Conservation (phyloP, 495 filamentous ascomycete genomes). For the Pyrenopolyporus hunteri region DNA sequence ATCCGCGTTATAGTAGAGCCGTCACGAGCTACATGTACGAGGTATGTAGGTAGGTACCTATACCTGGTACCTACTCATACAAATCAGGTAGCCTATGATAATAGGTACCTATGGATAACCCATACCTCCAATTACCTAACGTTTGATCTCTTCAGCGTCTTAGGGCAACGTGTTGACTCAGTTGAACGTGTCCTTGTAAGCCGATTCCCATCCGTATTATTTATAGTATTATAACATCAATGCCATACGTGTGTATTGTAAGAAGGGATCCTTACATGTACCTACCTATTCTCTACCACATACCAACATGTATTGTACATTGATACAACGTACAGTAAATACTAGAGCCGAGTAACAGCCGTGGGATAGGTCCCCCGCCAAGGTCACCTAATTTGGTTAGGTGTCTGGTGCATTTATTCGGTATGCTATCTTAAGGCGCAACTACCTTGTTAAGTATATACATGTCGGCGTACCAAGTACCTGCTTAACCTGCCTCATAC, state of each 20-base stretch:
- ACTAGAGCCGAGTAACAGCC: constrained; percentile 31
- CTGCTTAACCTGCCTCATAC: no score
- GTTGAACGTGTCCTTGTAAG: no score
- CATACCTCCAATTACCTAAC: no score
- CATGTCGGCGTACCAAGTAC: neutral
- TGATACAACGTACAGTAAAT: no score
- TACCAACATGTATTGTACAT: neutral
- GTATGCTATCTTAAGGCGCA: neutral
- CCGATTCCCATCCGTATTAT: no score
- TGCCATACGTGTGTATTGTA: no score
- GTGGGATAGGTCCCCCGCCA: neutral
- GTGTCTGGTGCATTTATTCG: neutral
- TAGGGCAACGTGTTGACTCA: no score
- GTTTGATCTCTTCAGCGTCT: no score
- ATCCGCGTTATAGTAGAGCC: neutral
- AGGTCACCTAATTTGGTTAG: constrained; percentile 13
- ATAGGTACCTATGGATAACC: no score
- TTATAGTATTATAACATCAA: no score
- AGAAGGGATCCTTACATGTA: neutral
- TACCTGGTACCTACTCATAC: no score
- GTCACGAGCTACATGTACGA: neutral
- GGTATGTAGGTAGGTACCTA: neutral
- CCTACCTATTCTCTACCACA: neutral
- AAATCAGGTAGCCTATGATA: no score
- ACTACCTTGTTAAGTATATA: neutral